phyloP scores from a whole-genome alignment of 2,329 filamentous ascomycete species.

The Niveomyces coronatus region DNA sequence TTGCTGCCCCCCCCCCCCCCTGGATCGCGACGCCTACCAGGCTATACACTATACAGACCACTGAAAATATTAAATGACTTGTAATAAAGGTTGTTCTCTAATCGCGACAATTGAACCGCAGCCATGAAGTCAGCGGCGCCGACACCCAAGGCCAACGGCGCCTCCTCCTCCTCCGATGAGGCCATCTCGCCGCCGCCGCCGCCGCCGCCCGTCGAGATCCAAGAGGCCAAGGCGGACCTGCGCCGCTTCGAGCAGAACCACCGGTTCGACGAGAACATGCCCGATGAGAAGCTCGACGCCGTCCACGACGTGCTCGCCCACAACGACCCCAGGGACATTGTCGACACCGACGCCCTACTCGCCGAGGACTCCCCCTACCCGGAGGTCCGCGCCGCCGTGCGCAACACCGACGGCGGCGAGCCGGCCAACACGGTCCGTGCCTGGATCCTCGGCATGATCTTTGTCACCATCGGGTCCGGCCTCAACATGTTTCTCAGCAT shows the following conservation, averaged over 20 bases:
- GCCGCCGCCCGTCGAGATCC: neutral
- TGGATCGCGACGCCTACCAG: neutral
- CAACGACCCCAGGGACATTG: slow-evolving; percentile 21
- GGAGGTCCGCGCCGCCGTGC: slow-evolving; percentile 23
- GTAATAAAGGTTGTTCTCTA: no score
- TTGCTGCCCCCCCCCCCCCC: no score
- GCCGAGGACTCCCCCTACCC: slow-evolving; percentile 28
- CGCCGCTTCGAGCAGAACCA: slow-evolving; percentile 22
- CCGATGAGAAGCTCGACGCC: slow-evolving; percentile 22
- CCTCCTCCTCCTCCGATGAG: neutral
- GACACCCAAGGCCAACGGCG: neutral
- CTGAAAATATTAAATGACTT: no score
- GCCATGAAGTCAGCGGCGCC: neutral
- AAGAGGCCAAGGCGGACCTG: slow-evolving; percentile 12
- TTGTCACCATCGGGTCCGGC: slow-evolving; percentile 34
- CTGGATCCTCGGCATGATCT: slow-evolving; percentile 35
- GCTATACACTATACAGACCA: slow-evolving; percentile 26
- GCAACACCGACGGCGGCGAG: slow-evolving; percentile 29
- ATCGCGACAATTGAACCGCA: no score
- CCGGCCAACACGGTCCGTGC: slow-evolving; percentile 28
- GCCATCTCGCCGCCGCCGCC: no score
- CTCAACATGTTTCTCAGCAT: slow-evolving; percentile 38
- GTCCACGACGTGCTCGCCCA: slow-evolving; percentile 20
- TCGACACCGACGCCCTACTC: slow-evolving; percentile 22
- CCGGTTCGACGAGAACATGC: slow-evolving; percentile 25